Percentiles rank a stretch among this genome's conserved stretches.
phyloP scores from a whole-genome alignment of 148 eudicot species.

The Hydrangea macrophylla region DNA sequence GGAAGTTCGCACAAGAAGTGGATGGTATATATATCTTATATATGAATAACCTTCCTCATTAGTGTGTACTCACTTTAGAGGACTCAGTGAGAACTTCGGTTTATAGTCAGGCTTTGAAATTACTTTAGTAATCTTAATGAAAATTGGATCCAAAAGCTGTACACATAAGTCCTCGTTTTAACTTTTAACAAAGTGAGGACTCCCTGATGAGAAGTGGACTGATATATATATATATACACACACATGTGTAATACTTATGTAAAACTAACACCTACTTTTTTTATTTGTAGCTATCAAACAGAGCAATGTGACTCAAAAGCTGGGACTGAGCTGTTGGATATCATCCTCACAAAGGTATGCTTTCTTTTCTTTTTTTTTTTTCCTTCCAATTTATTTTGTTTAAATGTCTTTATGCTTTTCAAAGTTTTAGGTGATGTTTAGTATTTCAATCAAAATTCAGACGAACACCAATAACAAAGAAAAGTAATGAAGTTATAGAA shows the following conservation, averaged over 20 bases:
- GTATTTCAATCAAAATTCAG: no score
- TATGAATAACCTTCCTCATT: no score
- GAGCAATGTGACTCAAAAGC: constrained; percentile 33
- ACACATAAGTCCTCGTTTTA: no score
- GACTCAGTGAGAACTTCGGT: no score
- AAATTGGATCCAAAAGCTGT: no score
- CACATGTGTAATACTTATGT: not conserved
- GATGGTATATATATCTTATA: no score
- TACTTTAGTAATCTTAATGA: not conserved
- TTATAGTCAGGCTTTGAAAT: no score
- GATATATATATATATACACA: not conserved
- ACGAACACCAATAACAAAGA: not conserved
- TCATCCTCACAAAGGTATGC: constrained; percentile 49
- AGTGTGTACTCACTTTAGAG: no score
- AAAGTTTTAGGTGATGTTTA: not conserved
- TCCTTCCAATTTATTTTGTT: not conserved
- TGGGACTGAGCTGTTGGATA: constrained; percentile 47
- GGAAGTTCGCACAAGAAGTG: no score
- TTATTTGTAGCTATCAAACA: constrained; percentile 20
- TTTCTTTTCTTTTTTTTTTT: not conserved
- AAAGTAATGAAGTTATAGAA: not conserved
- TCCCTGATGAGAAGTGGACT: no score
- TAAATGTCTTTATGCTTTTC: no score
- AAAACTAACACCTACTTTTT: not conserved
- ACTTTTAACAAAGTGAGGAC: no score